These are phyloP conservation scores for Exsudoporus frostii DNA, from an alignment of 768 basidiomycete genomes.

Conservation along the genomic window DNA sequence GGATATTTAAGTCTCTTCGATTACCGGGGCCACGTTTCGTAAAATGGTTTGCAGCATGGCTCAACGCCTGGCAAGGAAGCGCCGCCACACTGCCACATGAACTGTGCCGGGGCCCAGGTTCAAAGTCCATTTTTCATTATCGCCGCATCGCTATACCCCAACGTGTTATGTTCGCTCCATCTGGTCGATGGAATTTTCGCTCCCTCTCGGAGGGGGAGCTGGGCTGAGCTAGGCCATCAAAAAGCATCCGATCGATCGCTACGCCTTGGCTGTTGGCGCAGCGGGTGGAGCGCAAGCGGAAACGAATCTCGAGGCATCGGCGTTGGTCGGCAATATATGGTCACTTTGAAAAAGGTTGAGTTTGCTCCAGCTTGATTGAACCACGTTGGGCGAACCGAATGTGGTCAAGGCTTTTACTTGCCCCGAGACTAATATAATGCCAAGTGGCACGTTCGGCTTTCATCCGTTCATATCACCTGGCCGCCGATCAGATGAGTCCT, in stretches of 20 bases:
- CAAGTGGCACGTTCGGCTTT: constrained; percentile 2
- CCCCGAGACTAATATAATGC: constrained; percentile 12
- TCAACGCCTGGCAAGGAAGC: constrained; percentile 2
- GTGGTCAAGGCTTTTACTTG: constrained; percentile 8
- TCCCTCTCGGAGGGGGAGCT: background rate
- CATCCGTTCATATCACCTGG: constrained; percentile 12
- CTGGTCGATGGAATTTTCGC: background rate
- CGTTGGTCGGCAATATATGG: constrained; percentile 10
- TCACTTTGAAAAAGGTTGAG: constrained; percentile 15
- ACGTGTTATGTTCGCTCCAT: constrained; percentile 5
- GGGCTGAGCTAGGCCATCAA: constrained; percentile 9
- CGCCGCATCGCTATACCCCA: constrained; percentile 14
- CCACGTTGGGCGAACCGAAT: constrained; percentile 12
- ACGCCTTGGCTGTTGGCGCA: background rate
- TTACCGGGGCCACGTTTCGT: constrained; percentile 2
- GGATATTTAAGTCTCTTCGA: constrained; percentile 16
- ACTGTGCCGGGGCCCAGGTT: background rate
- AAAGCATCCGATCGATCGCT: constrained; percentile 13
- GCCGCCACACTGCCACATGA: constrained; percentile 10
- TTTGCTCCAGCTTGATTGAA: background rate
- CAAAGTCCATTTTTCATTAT: constrained; percentile 14
- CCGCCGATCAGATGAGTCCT: background rate
- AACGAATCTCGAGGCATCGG: constrained; percentile 26
- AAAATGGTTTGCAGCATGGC: constrained; percentile 8
- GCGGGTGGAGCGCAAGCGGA: constrained; percentile 12